These are phyloP conservation scores for Xylariaceae sp. DNA, from an alignment of 2,329 filamentous ascomycete genomes.

Conservation along the genomic window DNA sequence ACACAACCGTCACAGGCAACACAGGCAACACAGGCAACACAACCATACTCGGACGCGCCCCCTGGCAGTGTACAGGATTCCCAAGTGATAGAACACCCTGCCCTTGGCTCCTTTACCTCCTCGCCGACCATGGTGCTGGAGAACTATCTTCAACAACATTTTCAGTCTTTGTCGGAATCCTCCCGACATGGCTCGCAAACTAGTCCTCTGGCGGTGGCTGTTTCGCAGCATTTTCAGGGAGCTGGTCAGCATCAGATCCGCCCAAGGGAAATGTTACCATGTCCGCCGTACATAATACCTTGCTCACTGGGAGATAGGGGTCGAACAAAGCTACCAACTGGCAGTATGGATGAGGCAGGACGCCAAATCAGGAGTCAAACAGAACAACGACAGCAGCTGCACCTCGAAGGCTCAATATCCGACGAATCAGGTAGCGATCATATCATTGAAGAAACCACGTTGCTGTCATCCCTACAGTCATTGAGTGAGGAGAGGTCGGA, in stretches of 20 bases:
- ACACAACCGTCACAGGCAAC: slow-evolving; percentile 33
- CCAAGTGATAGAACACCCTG: slow-evolving; percentile 36
- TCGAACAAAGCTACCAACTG: slow-evolving; percentile 1
- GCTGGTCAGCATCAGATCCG: neutral
- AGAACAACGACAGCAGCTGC: slow-evolving; percentile 5
- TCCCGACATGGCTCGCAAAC: slow-evolving; percentile 8
- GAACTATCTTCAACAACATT: slow-evolving; percentile 40
- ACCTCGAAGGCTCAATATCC: neutral
- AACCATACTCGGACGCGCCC: slow-evolving; percentile 38
- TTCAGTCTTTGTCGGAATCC: slow-evolving; percentile 24
- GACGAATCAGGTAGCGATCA: slow-evolving; percentile 15
- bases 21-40: too few relatives aligned
- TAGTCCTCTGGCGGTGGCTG: neutral
- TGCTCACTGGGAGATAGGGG: slow-evolving; percentile 15
- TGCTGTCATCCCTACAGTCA: slow-evolving; percentile 18
- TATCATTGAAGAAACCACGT: slow-evolving; percentile 25
- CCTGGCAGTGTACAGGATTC: slow-evolving; percentile 53
- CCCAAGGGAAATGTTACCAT: slow-evolving; percentile 7
- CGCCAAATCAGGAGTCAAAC: slow-evolving; percentile 1
- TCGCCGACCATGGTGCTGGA: slow-evolving; percentile 49
- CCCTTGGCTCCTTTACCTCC: slow-evolving; percentile 30
- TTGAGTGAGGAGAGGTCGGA: slow-evolving; percentile 21
- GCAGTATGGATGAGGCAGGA: neutral
- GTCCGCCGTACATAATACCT: slow-evolving; percentile 19
- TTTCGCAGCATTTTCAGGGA: slow-evolving; percentile 2